Percentiles rank a stretch among this genome's conserved stretches.
Evolutionary conservation across 2,329 filamentous ascomycete species (phyloP).

Genomic region (Simplicillium sp.): DNA sequence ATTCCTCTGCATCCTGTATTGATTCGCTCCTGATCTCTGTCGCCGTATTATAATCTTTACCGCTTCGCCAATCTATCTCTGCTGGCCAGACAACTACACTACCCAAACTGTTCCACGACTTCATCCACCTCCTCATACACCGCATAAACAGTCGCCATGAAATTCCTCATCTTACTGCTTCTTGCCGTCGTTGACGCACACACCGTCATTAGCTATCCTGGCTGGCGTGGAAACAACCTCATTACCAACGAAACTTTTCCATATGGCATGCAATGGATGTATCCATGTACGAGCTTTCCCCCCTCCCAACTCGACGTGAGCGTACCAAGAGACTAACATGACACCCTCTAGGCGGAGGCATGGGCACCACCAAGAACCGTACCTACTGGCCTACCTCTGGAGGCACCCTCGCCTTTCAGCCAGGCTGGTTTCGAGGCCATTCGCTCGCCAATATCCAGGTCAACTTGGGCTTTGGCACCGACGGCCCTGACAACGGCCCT

Average conservation of each 20-base stretch:
- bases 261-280: conserved; percentile 91
- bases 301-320: not conserved
- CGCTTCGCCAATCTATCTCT: too few species aligned
- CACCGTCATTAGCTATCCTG: conserved; percentile 77
- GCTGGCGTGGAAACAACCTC: conserved; percentile 80
- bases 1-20: too few species aligned
- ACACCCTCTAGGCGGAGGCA: conserved; percentile 64
- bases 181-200: conserved; percentile 53
- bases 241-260: conserved; percentile 70
- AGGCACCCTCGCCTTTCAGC: conserved; percentile 82
- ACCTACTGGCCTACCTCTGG: conserved; percentile 86
- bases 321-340: conserved; percentile 8
- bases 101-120: too few species aligned
- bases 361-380: conserved; percentile 67
- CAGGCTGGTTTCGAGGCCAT: conserved; percentile 94
- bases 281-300: conserved; percentile 63
- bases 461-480: conserved; percentile 78
- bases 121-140: not conserved
- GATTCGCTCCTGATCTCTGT: too few species aligned
- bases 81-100: too few species aligned
- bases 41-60: too few species aligned
- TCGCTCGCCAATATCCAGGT: conserved; percentile 74
- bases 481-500: conserved; percentile 55
- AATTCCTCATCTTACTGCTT: conserved; percentile 27
- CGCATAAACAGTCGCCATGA: conserved; percentile 15